Conservation (phyloP, 2,329 filamentous ascomycete species). For the Setomelanomma holmii region DNA sequence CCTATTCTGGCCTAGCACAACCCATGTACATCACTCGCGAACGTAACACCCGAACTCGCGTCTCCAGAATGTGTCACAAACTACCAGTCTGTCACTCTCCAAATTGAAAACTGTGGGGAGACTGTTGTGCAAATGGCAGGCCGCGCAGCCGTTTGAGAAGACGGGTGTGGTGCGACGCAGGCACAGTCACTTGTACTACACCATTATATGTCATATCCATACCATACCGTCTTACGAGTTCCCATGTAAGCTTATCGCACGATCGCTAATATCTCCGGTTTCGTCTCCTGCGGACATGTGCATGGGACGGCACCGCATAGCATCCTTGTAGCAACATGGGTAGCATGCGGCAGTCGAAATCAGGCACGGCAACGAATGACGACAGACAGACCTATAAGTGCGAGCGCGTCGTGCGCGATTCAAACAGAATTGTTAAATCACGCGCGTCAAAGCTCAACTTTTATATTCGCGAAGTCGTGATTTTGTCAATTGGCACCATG, state of each 20-base stretch:
- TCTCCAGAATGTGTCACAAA: neutral
- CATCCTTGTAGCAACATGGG: conserved; percentile 13
- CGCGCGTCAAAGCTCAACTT: neutral
- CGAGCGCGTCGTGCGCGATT: no score
- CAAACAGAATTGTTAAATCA: no score
- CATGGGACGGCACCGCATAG: conserved; percentile 1
- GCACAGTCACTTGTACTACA: neutral
- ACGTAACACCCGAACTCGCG: neutral
- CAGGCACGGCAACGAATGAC: conserved; percentile 2
- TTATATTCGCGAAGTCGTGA: neutral
- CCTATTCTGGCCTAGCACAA: conserved; percentile 18
- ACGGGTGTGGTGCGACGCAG: neutral
- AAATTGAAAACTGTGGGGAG: neutral
- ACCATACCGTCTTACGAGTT: neutral
- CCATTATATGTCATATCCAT: neutral
- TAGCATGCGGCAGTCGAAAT: conserved; percentile 15
- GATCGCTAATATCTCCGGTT: conserved; percentile 18
- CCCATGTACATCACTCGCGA: conserved; percentile 3
- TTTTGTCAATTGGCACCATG: conserved; percentile 20
- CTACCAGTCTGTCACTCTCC: neutral
- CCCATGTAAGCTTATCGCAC: conserved; percentile 19
- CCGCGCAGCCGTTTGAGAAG: neutral
- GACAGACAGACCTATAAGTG: no score
- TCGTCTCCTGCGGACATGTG: conserved; percentile 15
- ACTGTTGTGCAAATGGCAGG: neutral